Evolutionary conservation across 345 rosid genomes (phyloP), one percentile per base, ranked within the genome.

Genomic region (Melaleuca quinquenervia): DNA sequence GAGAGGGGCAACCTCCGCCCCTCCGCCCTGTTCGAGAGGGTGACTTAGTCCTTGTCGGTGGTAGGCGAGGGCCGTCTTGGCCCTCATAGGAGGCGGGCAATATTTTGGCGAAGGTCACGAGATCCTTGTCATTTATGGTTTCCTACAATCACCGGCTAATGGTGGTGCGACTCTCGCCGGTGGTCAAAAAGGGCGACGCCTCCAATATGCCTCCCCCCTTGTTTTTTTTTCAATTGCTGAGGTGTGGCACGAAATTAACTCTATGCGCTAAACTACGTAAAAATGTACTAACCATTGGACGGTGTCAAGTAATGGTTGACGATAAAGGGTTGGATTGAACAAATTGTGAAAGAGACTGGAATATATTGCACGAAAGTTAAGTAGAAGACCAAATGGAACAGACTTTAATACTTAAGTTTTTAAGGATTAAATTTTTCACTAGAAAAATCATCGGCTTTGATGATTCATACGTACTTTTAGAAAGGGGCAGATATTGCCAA

Each of bases 81-180:
- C 62, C 62, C 0, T 27, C 1, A 60, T 27, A 0, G 1, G 10
- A 4, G 9, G 0, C 2, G 2, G 10, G 41, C 41, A 60, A 60
- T 36, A 6, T 60, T 7, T 18, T 27, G n/a, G 4, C 9, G 29
- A 60, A 18, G 0, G 36, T 4, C 70, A n/a, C 70, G 7, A 6
- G 70, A 60, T 7, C 9, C 18, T 27, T 7, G 5, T 27, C 20
- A 27, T 62, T 6, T 27, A 20, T 62, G 14, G 8, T 2, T 41
- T 41, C 3, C 41, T 41, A 41, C 41, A 41, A 27, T 5, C 74
- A 27, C 0, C 1, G 0, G 27, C 41, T 27, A 15, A 29, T 0
- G 1, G 5, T 27, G 21, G 5, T 0, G 3, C 5, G 11, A 62
- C 11, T 8, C 75, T 62, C 3, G 0, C 11, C 8, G 0, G 1